Evolutionary conservation across 1,139 yeast species (phyloP).

Genomic region (Protomyces macrosporus): DNA sequence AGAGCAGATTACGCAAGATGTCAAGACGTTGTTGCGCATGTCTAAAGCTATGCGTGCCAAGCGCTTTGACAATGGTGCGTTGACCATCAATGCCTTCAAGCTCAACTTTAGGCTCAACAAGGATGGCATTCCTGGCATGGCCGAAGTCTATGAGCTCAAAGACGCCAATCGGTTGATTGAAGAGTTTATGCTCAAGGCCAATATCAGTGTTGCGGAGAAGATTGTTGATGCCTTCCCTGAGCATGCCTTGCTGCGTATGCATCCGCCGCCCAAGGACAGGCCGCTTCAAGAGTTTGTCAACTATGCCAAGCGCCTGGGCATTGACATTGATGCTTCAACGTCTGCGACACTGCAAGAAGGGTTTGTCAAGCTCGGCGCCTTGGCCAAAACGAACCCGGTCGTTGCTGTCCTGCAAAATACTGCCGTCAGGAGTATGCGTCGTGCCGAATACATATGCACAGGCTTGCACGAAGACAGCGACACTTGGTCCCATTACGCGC

Average conservation of each 20-base stretch:
- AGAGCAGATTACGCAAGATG: constrained; percentile 13
- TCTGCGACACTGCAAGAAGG: constrained; percentile 71
- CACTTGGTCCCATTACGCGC: constrained; percentile 65
- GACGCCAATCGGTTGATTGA: constrained; percentile 57
- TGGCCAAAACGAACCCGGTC: constrained; percentile 39
- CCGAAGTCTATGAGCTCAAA: constrained; percentile 63
- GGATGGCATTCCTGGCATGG: constrained; percentile 67
- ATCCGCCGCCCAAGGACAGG: constrained; percentile 74
- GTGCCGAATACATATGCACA: constrained; percentile 83
- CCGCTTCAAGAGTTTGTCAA: constrained; percentile 76
- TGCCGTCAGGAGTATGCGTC: constrained; percentile 72
- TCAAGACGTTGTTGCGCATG: constrained; percentile 15
- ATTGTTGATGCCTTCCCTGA: constrained; percentile 74
- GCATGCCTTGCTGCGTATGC: constrained; percentile 78
- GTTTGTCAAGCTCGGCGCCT: constrained; percentile 57
- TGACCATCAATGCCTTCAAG: constrained; percentile 47
- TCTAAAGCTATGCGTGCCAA: constrained; percentile 34
- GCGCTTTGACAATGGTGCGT: constrained; percentile 52
- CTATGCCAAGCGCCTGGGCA: constrained; percentile 54
- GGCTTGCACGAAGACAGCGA: constrained; percentile 78
- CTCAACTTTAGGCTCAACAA: constrained; percentile 76
- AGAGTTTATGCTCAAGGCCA: constrained; percentile 77
- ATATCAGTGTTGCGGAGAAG: constrained; percentile 78
- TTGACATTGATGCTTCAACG: constrained; percentile 66
- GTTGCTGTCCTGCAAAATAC: constrained; percentile 76